Base-by-base conservation (phyloP, 2,329 filamentous ascomycete genomes). In the Trichoderma oligosporum region DNA sequence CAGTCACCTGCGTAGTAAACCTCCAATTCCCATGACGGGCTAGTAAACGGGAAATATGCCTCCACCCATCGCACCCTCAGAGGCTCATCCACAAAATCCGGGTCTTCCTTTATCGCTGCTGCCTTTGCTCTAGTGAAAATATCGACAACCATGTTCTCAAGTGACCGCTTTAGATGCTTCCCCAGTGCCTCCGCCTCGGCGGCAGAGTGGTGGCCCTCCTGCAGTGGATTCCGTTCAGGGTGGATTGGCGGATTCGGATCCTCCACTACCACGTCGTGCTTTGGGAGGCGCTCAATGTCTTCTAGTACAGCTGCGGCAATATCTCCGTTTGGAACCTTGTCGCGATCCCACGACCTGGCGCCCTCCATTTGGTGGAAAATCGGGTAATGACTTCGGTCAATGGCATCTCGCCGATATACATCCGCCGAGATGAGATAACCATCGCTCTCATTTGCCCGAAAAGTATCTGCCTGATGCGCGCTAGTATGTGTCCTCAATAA, bases 341-440 rank as follows among this genome's bases (percentile, higher is more conserved):
- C 78, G 8, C 90, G 83, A 68, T 94, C 88, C 93, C 94, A 99
- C 54, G 91, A 87, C 64, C 88, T 82, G 7, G 93, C 93, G 11
- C 91, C 93, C 72, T 99, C 94, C 92, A 97, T 97, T 75, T 99
- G 94, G 74, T 99, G 94, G 73, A 99, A 99, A 58, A 96, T 85
- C 0, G 94, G 94, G 73, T 97, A 97, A 74, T 99, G 94, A 65
- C 87, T 94, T 57, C 89, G 84, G 73, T 99, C 94, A 67, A 99
- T 88, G 57, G 93, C 92, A 81, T 99, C 94, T 62, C 94, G 83
- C 41, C 94, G 85, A 73, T 97, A 99, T 16, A 99, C 94, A 71
- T 99, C 94, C 22, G 93, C 94, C 59, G 88, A 88, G 69, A 99
- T 89, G 31, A 96, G 87, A 70, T 91, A 99, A 3, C 93, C 94